Conservation (phyloP, 768 basidiomycete species). For the Lyophyllum decastes region DNA sequence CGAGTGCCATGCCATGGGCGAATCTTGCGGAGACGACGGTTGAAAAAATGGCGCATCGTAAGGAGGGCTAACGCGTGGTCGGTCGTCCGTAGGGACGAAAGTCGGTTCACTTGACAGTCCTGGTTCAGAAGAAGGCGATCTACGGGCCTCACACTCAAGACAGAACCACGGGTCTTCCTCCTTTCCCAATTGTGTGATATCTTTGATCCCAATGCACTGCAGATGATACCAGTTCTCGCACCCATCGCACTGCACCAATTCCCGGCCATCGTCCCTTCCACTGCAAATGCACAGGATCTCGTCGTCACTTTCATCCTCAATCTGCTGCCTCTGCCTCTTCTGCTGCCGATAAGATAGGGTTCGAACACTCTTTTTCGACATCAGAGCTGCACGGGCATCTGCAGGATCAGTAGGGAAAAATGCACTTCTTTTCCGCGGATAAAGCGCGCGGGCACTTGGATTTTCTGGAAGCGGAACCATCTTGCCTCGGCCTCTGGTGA, state of each 20-base stretch:
- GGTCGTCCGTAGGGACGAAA: conserved; percentile 67
- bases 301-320: conserved; percentile 44
- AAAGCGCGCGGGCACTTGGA: conserved; percentile 28
- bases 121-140: conserved; percentile 40
- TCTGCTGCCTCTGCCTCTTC: conserved; percentile 35
- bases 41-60: conserved; percentile 65
- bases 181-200: conserved; percentile 62
- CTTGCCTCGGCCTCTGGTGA: conserved; percentile 55
- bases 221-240: conserved; percentile 86
- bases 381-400: conserved; percentile 71
- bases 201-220: conserved; percentile 72
- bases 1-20: conserved; percentile 55
- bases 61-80: conserved; percentile 37
- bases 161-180: conserved; percentile 87
- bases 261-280: conserved; percentile 69
- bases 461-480: conserved; percentile 55
- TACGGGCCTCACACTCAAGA: conserved; percentile 49
- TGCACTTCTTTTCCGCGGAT: conserved; percentile 28
- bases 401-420: conserved; percentile 68
- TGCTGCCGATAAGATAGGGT: conserved; percentile 57
- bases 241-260: conserved; percentile 79
- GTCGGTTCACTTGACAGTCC: conserved; percentile 56
- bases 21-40: conserved; percentile 49
- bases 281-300: conserved; percentile 66
- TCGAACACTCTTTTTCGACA: conserved; percentile 72